Evolutionary conservation across 2,329 filamentous ascomycete species (phyloP).

Genomic region (Aphanocladium album): DNA sequence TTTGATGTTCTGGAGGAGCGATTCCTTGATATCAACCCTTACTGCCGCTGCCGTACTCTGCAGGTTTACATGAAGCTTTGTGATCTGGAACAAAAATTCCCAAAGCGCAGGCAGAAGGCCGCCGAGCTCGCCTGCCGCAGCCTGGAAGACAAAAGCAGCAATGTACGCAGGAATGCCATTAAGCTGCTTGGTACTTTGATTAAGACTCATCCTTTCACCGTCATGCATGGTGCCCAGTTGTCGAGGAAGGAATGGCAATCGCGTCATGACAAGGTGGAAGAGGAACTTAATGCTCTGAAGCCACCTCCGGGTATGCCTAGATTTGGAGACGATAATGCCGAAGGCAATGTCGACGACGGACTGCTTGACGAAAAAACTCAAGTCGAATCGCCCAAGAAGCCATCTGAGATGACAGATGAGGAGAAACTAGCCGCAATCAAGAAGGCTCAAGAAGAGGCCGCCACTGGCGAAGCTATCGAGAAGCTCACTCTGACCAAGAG

Average conservation of each 20-base stretch:
- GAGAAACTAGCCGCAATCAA: constrained; percentile 67
- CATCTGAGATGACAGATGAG: constrained; percentile 67
- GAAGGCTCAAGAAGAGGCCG: constrained; percentile 81
- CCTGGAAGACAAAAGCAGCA: constrained; percentile 96
- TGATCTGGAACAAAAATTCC: constrained; percentile 93
- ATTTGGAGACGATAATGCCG: constrained; percentile 56
- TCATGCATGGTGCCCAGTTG: constrained; percentile 84
- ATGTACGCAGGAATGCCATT: constrained; percentile 90
- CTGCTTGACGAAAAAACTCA: constrained; percentile 87
- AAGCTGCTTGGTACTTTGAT: constrained; percentile 85
- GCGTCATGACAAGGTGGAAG: constrained; percentile 75
- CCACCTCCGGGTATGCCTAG: constrained; percentile 67
- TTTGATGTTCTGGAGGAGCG: constrained; percentile 95
- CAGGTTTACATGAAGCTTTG: constrained; percentile 92
- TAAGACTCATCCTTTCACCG: constrained; percentile 89
- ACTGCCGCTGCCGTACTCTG: constrained; percentile 84
- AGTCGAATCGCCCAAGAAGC: constrained; percentile 64
- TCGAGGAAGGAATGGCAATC: constrained; percentile 80
- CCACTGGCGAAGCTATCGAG: constrained; percentile 80
- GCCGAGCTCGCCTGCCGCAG: constrained; percentile 84
- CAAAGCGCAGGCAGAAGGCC: constrained; percentile 81
- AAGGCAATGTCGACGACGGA: constrained; percentile 67
- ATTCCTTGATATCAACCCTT: constrained; percentile 94
- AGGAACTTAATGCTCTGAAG: constrained; percentile 74
- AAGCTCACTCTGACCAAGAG: constrained; percentile 82